Percentiles rank a stretch among this genome's conserved stretches.
phyloP scores from a whole-genome alignment of 208 protist genomes.

The Wallacemonas rigidus region DNA sequence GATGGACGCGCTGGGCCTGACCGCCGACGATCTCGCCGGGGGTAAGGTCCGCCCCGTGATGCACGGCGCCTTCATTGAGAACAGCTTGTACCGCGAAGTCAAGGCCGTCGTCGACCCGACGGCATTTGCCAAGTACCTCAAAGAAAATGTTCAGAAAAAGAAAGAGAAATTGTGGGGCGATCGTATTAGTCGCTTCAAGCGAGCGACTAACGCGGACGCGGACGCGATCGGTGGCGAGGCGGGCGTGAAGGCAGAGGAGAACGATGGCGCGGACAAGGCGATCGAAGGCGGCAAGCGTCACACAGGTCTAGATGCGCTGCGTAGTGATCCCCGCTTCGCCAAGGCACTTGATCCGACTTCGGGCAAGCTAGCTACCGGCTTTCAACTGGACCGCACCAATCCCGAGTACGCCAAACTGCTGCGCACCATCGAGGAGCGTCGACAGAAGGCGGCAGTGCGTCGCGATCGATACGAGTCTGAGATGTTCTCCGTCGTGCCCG shows the following conservation, averaged over 20 bases:
- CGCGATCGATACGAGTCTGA: constrained; percentile 74
- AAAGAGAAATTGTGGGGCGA: constrained; percentile 69
- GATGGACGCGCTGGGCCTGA: constrained; percentile 85
- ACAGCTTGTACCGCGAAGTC: constrained; percentile 83
- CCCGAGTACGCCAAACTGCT: constrained; percentile 86
- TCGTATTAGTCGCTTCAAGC: constrained; percentile 87
- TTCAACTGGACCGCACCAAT: constrained; percentile 73
- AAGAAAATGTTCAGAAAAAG: constrained; percentile 58
- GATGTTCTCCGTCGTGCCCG: constrained; percentile 78
- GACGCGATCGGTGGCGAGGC: constrained; percentile 4
- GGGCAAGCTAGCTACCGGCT: constrained; percentile 43
- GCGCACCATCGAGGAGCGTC: constrained; percentile 77
- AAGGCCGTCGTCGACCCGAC: constrained; percentile 89
- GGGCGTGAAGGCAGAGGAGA: constrained; percentile 4
- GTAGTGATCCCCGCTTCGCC: constrained; percentile 75
- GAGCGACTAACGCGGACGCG: constrained; percentile 23
- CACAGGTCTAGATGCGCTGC: constrained; percentile 27
- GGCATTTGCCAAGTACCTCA: constrained; percentile 86
- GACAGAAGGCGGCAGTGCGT: constrained; percentile 59
- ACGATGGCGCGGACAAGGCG: not conserved
- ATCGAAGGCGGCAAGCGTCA: not conserved
- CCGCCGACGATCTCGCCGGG: constrained; percentile 90
- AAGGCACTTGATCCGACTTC: constrained; percentile 53
- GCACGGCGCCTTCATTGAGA: constrained; percentile 98
- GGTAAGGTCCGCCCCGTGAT: constrained; percentile 95